Percentiles rank a stretch among this genome's conserved stretches.
These are phyloP conservation scores for Solanum tacnaense DNA, from an alignment of 257 asterid species.

Conservation along the genomic window DNA sequence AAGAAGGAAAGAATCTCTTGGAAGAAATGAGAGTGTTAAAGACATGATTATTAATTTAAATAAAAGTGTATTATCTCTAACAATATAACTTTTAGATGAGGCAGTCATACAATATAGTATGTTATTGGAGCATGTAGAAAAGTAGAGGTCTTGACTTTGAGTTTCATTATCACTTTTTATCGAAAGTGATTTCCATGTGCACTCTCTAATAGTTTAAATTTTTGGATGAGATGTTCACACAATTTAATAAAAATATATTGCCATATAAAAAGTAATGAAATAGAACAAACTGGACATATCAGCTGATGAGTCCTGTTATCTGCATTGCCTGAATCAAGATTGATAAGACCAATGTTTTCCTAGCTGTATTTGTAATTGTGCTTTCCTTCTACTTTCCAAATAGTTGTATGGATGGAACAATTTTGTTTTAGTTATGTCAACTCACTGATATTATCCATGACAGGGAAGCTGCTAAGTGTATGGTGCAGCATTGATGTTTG, in stretches of 20 bases:
- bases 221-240: neutral
- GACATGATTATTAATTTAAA: neutral
- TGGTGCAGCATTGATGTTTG: neutral
- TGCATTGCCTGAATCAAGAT: neutral
- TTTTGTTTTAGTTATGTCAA: neutral
- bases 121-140: neutral
- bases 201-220: neutral
- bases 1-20: neutral
- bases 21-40: neutral
- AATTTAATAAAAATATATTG: neutral
- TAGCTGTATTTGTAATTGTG: neutral
- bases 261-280: neutral
- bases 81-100: neutral
- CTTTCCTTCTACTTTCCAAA: neutral
- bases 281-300: neutral
- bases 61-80: neutral
- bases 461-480: neutral
- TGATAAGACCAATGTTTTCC: neutral
- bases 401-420: neutral
- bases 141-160: neutral
- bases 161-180: neutral
- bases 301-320: neutral
- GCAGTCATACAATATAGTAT: neutral
- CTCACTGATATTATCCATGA: neutral
- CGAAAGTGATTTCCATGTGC: neutral